Evolutionary conservation across 805 yeast genomes (phyloP).

Genomic region (Suhomyces vadensis): DNA sequence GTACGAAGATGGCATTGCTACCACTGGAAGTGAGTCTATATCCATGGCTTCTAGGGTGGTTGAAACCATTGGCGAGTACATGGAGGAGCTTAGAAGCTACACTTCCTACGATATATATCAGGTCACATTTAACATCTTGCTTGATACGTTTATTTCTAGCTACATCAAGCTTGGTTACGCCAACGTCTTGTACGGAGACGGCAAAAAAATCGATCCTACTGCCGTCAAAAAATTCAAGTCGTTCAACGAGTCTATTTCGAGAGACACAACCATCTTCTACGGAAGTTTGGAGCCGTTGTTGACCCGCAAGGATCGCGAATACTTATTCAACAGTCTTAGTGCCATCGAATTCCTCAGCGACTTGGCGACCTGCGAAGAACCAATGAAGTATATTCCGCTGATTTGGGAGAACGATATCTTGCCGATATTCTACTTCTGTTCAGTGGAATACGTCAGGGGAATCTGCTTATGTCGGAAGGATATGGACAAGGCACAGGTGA

Average conservation of each 20-base stretch:
- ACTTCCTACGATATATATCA: constrained; percentile 43
- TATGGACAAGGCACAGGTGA: constrained; percentile 33
- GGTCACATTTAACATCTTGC: constrained; percentile 38
- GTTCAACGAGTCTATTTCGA: constrained; percentile 37
- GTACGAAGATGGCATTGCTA: constrained; percentile 54
- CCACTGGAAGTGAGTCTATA: constrained; percentile 25
- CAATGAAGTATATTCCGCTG: constrained; percentile 34
- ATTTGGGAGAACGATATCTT: constrained; percentile 62
- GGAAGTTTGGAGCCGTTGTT: constrained; percentile 37
- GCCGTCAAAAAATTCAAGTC: constrained; percentile 37
- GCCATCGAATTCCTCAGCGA: constrained; percentile 43
- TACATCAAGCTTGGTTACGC: constrained; percentile 43
- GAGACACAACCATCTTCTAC: constrained; percentile 41
- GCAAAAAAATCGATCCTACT: constrained; percentile 42
- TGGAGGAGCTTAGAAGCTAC: constrained; percentile 58
- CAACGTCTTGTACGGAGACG: constrained; percentile 42
- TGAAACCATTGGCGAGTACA: constrained; percentile 75
- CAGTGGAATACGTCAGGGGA: constrained; percentile 65
- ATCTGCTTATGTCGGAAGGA: constrained; percentile 56
- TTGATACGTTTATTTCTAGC: constrained; percentile 39
- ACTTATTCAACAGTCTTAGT: constrained; percentile 39
- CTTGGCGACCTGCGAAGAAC: constrained; percentile 41
- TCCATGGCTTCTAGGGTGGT: constrained; percentile 60
- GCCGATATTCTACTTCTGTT: constrained; percentile 72
- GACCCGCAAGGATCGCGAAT: constrained; percentile 41